Evolutionary conservation across 495 filamentous ascomycete genomes (phyloP).

Genomic region (Hypomontagnella monticulosa): DNA sequence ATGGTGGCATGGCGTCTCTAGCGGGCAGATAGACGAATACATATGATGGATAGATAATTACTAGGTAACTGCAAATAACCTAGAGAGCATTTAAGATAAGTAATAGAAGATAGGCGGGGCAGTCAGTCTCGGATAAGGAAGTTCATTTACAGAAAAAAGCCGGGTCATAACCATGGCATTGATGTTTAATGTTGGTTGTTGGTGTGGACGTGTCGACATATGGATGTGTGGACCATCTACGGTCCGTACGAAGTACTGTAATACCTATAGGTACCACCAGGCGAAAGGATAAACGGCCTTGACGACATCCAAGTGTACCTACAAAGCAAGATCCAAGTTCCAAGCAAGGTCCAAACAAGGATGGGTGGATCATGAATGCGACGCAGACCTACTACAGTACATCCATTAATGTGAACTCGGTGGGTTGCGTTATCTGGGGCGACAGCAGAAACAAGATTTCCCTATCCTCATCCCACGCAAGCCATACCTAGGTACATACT

Average conservation of each 20-base stretch:
- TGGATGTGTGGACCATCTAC: neutral
- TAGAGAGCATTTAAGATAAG: no score
- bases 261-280: no score
- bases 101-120: constrained; percentile 3
- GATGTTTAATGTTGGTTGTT: constrained; percentile 3
- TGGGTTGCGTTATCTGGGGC: constrained; percentile 32
- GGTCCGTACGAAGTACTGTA: no score
- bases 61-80: no score
- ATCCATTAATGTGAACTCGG: no score
- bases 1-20: constrained; percentile 25
- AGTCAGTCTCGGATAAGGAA: neutral
- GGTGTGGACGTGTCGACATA: neutral
- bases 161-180: constrained; percentile 3
- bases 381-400: constrained; percentile 38
- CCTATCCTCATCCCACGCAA: constrained; percentile 8
- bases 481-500: neutral
- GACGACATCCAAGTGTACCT: neutral
- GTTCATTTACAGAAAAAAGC: neutral
- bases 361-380: constrained; percentile 33
- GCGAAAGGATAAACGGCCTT: no score
- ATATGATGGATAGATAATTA: constrained; percentile 1
- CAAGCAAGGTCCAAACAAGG: constrained; percentile 11
- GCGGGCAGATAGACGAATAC: constrained; percentile 10
- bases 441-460: constrained; percentile 38
- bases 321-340: neutral